phyloP scores from a whole-genome alignment of 352 stramenopile species.

The Pythium aristosporum region DNA sequence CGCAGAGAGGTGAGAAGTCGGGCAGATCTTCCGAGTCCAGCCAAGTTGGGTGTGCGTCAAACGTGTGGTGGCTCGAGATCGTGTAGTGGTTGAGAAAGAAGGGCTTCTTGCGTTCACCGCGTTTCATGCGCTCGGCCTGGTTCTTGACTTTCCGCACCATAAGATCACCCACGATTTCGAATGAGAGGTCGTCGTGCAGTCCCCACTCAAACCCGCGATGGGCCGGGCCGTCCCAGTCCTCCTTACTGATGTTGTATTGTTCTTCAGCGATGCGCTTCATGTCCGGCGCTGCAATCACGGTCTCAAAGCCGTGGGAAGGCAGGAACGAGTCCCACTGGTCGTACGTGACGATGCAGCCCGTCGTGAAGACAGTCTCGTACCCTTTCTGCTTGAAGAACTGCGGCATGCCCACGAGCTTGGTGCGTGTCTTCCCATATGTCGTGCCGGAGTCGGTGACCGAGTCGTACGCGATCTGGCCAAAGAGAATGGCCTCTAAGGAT shows the following conservation, averaged over 20 bases:
- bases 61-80: slow-evolving; percentile 55
- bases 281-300: slow-evolving; percentile 38
- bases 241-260: slow-evolving; percentile 30
- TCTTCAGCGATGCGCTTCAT: slow-evolving; percentile 39
- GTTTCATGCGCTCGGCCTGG: slow-evolving; percentile 29
- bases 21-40: slow-evolving; percentile 32
- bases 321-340: slow-evolving; percentile 53
- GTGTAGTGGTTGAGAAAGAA: slow-evolving; percentile 60
- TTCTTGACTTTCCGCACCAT: slow-evolving; percentile 45
- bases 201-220: slow-evolving; percentile 37
- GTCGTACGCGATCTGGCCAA: slow-evolving; percentile 49
- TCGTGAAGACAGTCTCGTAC: slow-evolving; percentile 50
- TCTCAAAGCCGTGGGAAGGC: slow-evolving; percentile 50
- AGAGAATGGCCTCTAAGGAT: slow-evolving; percentile 55
- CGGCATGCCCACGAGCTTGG: slow-evolving; percentile 40
- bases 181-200: slow-evolving; percentile 53
- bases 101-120: slow-evolving; percentile 33
- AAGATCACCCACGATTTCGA: slow-evolving; percentile 46
- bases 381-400: slow-evolving; percentile 53
- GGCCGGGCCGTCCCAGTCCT: slow-evolving; percentile 34
- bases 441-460: slow-evolving; percentile 37
- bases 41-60: slow-evolving; percentile 38
- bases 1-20: slow-evolving; percentile 40
- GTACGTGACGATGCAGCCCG: slow-evolving; percentile 43
- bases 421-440: slow-evolving; percentile 26